Conservation (phyloP, 2,329 filamentous ascomycete genomes). For the Pyrenochaeta sp. region DNA sequence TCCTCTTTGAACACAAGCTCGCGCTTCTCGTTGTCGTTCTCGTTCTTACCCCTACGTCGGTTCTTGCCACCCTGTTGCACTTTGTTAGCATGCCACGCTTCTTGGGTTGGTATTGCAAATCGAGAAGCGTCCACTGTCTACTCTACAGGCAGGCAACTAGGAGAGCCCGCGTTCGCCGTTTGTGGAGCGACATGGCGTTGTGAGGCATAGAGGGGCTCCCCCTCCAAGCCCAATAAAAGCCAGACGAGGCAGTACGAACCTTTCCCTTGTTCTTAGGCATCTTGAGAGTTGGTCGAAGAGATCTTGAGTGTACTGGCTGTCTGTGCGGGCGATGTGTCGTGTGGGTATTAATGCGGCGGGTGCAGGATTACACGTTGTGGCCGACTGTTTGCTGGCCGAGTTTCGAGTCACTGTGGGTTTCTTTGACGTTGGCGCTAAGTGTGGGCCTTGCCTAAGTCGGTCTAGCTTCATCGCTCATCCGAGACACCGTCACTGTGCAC, state of each 20-base stretch:
- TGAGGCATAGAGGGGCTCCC: slow-evolving; percentile 30
- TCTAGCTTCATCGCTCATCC: slow-evolving; percentile 1
- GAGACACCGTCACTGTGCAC: slow-evolving; percentile 14
- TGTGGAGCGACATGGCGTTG: slow-evolving; percentile 18
- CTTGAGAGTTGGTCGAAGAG: slow-evolving; percentile 50
- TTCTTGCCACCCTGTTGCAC: slow-evolving; percentile 87
- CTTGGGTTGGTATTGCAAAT: slow-evolving; percentile 1
- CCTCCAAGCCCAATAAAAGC: slow-evolving; percentile 12
- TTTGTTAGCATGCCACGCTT: slow-evolving; percentile 22
- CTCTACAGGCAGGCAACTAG: not conserved
- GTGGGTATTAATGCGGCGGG: slow-evolving; percentile 1
- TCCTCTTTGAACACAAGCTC: slow-evolving; percentile 99
- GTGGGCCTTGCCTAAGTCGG: slow-evolving; percentile 1
- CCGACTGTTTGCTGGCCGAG: slow-evolving; percentile 19
- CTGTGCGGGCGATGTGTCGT: slow-evolving; percentile 7
- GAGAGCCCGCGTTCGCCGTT: not conserved
- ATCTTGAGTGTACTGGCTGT: slow-evolving; percentile 9
- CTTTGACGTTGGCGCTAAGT: slow-evolving; percentile 20
- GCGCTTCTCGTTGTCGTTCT: slow-evolving; percentile 95
- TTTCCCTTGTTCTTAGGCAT: slow-evolving; percentile 99
- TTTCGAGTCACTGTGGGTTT: slow-evolving; percentile 23
- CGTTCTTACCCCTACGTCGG: slow-evolving; percentile 97
- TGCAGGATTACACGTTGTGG: slow-evolving; percentile 23
- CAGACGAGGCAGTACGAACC: slow-evolving; percentile 60
- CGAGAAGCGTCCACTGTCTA: not conserved